phyloP scores from a whole-genome alignment of 228 moss, liverwort and hornwort genomes.

The Sphagnum fallax region DNA sequence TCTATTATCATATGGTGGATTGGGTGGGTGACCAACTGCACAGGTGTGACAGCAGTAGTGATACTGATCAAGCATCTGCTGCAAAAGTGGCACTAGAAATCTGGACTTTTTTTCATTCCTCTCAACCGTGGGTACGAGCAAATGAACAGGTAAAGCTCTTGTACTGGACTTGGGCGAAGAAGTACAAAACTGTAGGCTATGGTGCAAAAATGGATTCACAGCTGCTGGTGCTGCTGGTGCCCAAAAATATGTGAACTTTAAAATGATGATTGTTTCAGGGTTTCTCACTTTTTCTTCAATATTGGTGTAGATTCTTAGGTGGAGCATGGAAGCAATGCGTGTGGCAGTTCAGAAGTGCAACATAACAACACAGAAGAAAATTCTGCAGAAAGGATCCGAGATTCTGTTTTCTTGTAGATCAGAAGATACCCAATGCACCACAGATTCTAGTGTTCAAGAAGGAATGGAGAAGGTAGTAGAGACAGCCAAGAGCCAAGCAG shows the following conservation, averaged over 20 bases:
- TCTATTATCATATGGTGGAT: too few species aligned
- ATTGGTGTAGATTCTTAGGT: constrained; percentile 22
- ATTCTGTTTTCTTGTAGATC: background rate
- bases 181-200: too few species aligned
- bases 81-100: constrained; percentile 39
- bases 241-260: too few species aligned
- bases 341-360: constrained; percentile 47
- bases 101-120: constrained; percentile 20
- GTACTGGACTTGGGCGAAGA: background rate
- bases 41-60: constrained; percentile 52
- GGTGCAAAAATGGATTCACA: too few species aligned
- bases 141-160: constrained; percentile 40
- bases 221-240: too few species aligned
- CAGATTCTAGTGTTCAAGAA: background rate
- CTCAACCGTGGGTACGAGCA: constrained; percentile 6
- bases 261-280: too few species aligned
- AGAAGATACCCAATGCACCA: background rate
- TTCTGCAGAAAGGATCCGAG: constrained; percentile 25
- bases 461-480: background rate
- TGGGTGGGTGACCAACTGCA: background rate
- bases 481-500: background rate
- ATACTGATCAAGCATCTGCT: constrained; percentile 38
- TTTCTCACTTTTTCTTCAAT: background rate
- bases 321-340: constrained; percentile 48
- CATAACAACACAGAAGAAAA: constrained; percentile 29